These are phyloP conservation scores for Venturia effusa DNA, from an alignment of 2,329 filamentous ascomycete genomes.

Conservation along the genomic window DNA sequence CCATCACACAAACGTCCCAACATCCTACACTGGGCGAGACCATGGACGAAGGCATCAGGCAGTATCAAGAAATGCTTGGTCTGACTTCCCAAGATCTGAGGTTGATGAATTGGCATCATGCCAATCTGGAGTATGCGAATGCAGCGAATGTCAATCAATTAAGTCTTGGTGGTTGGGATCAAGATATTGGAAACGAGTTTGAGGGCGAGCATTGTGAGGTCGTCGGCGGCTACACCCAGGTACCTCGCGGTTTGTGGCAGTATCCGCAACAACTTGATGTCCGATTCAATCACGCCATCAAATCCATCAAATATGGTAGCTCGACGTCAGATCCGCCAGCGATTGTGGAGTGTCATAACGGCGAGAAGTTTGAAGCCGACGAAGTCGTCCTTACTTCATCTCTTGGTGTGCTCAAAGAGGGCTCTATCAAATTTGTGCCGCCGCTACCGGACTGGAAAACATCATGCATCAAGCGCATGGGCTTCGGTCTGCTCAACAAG, in stretches of 20 bases:
- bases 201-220: constrained; percentile 91
- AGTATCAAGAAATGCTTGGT: constrained; percentile 76
- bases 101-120: constrained; percentile 94
- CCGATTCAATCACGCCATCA: constrained; percentile 58
- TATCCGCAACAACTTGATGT: constrained; percentile 69
- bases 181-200: constrained; percentile 96
- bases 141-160: constrained; percentile 78
- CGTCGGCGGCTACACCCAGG: constrained; percentile 83
- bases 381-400: constrained; percentile 84
- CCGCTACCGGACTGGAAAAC: constrained; percentile 79
- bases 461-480: constrained; percentile 69
- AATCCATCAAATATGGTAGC: constrained; percentile 12
- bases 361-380: constrained; percentile 69
- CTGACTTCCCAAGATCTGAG: constrained; percentile 79
- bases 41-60: constrained; percentile 79
- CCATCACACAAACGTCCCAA: constrained; percentile 47
- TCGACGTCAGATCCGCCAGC: constrained; percentile 32
- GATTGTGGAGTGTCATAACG: constrained; percentile 65
- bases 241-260: constrained; percentile 76
- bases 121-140: constrained; percentile 96
- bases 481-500: constrained; percentile 92
- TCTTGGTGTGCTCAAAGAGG: constrained; percentile 82
- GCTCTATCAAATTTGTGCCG: constrained; percentile 74
- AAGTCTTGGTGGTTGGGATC: constrained; percentile 87
- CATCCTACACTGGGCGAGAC: constrained; percentile 77